phyloP scores from a whole-genome alignment of 768 basidiomycete genomes.

The Panus rudis region DNA sequence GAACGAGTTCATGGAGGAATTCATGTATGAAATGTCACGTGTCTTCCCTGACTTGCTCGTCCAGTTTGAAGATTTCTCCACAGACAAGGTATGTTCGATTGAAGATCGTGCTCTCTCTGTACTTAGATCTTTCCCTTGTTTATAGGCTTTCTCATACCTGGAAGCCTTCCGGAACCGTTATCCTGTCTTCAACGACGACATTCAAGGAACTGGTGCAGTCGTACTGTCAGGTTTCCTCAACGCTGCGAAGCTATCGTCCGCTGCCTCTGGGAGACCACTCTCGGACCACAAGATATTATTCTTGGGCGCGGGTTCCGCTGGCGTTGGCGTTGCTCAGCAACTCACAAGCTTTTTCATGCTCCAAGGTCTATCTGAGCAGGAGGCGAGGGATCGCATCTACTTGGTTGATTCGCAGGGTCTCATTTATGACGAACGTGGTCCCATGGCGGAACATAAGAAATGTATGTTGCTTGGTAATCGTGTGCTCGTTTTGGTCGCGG shows the following conservation, averaged over 20 bases:
- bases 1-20: slow-evolving; percentile 86
- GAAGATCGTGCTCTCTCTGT: not conserved
- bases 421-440: slow-evolving; percentile 66
- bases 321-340: slow-evolving; percentile 88
- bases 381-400: slow-evolving; percentile 74
- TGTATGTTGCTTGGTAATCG: slow-evolving; percentile 36
- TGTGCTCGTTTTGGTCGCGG: not conserved
- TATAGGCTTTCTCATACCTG: slow-evolving; percentile 72
- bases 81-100: slow-evolving; percentile 44
- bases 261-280: slow-evolving; percentile 61
- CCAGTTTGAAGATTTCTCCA: slow-evolving; percentile 93
- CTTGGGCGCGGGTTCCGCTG: slow-evolving; percentile 88
- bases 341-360: slow-evolving; percentile 84
- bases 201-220: slow-evolving; percentile 86
- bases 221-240: slow-evolving; percentile 87
- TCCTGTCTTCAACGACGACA: slow-evolving; percentile 85
- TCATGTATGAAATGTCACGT: slow-evolving; percentile 74
- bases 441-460: slow-evolving; percentile 77
- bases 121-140: not conserved
- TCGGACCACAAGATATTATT: slow-evolving; percentile 81
- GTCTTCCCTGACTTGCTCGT: slow-evolving; percentile 78
- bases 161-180: slow-evolving; percentile 69
- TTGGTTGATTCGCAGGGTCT: slow-evolving; percentile 85
- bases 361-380: slow-evolving; percentile 66
- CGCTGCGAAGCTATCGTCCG: slow-evolving; percentile 71